phyloP scores from a whole-genome alignment of 2,329 filamentous ascomycete genomes.

The Thermomyces lanuginosus region DNA sequence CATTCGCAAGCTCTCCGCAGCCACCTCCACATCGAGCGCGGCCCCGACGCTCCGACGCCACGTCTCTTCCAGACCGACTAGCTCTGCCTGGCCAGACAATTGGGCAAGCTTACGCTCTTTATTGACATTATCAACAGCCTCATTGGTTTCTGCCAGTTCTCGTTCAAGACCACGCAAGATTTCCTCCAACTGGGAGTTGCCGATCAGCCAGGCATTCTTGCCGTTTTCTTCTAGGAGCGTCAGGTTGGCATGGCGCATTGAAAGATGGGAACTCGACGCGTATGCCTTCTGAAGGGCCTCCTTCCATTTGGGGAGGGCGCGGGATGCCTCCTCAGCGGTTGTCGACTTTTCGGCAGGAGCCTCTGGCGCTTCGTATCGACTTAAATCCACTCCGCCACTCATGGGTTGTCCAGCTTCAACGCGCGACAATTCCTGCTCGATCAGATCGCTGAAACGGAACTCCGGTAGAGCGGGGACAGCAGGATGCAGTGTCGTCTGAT shows the following conservation, averaged over 20 bases:
- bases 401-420: constrained; percentile 45
- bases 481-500: constrained; percentile 38
- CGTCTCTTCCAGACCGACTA: constrained; percentile 54
- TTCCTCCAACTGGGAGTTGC: constrained; percentile 64
- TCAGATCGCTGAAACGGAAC: constrained; percentile 46
- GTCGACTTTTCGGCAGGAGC: constrained; percentile 31
- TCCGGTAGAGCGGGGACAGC: constrained; percentile 39
- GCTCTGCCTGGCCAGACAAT: constrained; percentile 54
- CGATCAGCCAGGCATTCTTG: constrained; percentile 80
- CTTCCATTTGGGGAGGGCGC: constrained; percentile 32
- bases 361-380: constrained; percentile 68
- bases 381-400: constrained; percentile 50
- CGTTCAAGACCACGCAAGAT: constrained; percentile 53
- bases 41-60: constrained; percentile 67
- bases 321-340: constrained; percentile 12
- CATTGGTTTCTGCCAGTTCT: constrained; percentile 52
- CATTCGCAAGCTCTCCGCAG: constrained; percentile 53
- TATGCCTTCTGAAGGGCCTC: constrained; percentile 40
- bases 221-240: constrained; percentile 63
- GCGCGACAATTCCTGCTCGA: constrained; percentile 53
- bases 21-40: constrained; percentile 74
- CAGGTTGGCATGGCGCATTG: constrained; percentile 43
- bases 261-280: constrained; percentile 41
- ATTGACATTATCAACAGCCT: constrained; percentile 58
- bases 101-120: constrained; percentile 53